Evolutionary conservation across 1,284 basidiomycete species (phyloP).

Genomic region (Exobasidium rhododendri): DNA sequence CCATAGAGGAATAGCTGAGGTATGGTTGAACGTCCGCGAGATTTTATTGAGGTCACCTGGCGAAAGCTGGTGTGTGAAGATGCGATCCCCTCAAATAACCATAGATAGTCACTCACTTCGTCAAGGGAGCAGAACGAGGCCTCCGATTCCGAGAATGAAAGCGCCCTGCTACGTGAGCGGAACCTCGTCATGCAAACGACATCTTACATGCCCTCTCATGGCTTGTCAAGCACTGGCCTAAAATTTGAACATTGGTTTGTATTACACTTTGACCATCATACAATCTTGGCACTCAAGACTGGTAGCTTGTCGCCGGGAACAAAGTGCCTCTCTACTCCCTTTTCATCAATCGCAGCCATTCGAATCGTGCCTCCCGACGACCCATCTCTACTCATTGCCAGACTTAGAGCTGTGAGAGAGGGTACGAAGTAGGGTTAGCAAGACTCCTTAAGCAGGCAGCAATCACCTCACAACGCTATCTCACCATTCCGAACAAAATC

Average conservation of each 20-base stretch:
- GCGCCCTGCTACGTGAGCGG: no score
- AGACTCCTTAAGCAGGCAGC: background rate
- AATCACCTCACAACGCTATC: background rate
- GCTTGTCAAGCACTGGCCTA: no score
- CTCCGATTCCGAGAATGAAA: no score
- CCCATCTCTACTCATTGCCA: slow-evolving; percentile 97
- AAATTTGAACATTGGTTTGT: background rate
- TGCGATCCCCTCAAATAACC: no score
- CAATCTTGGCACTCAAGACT: slow-evolving; percentile 5
- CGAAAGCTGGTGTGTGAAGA: no score
- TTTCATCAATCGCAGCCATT: slow-evolving; percentile 92
- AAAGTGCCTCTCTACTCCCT: slow-evolving; percentile 84
- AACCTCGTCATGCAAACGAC: no score
- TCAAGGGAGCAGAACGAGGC: no score
- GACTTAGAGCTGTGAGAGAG: slow-evolving; percentile 66
- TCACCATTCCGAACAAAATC: slow-evolving; percentile 86
- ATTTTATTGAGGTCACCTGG: no score
- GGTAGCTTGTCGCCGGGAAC: slow-evolving; percentile 68
- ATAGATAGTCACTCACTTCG: no score
- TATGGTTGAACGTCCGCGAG: no score
- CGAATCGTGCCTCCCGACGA: slow-evolving; percentile 96
- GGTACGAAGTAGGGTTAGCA: slow-evolving; percentile 6
- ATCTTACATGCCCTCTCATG: no score
- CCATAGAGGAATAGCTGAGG: no score
- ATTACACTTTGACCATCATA: slow-evolving; percentile 1